Base-by-base conservation (phyloP, 2,329 filamentous ascomycete genomes). In the Drechslera avenae region DNA sequence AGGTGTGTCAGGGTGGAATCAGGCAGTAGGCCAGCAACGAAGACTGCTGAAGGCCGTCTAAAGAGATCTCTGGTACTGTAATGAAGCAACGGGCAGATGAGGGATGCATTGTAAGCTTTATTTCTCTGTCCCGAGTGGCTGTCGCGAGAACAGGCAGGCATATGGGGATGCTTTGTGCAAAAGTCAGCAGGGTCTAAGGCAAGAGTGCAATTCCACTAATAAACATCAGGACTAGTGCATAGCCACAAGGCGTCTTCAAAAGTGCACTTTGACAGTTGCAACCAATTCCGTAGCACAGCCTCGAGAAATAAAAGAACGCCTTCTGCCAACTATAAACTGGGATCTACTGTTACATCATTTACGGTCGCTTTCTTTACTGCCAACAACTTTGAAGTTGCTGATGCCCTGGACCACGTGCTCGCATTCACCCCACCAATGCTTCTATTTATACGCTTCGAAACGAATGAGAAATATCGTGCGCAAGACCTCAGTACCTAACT, bases 121-220 rank as follows among this genome's bases (percentile, higher is more conserved):
- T 23, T 28, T 28, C 19, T n/a, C 10, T 34, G 14, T 13, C 4
- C 17, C 19, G 35, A 43, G 21, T 19, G 19, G 36, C 8, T 9
- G 19, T 23, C 8, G 36, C 36, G 13, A 18, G 21, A 39, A 37
- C 33, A 36, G 4, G 36, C 18, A 41, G 18, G 26, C 37, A 37
- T 21, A 36, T 5, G 9, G 10, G 10, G 23, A 23, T n/a, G 44
- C 30, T 3, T 21, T 17, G 45, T 49, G 50, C 50, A 44, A 52
- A 44, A 49, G 23, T 36, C 21, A 21, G 39, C 39, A 34, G 28
- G 21, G 17, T 14, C 34, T 6, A 28, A 36, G 16, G 23, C 33
- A 8, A 47, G 28, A 54, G 52, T 54, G 52, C 52, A 54, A 52
- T 28, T 52, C 17, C 8, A n/a, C 43, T 47, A 54, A 31, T 14